Percentiles rank a stretch among this genome's conserved stretches.
phyloP scores from a whole-genome alignment of 768 basidiomycete genomes.

The Psilocybe subaeruginosa region DNA sequence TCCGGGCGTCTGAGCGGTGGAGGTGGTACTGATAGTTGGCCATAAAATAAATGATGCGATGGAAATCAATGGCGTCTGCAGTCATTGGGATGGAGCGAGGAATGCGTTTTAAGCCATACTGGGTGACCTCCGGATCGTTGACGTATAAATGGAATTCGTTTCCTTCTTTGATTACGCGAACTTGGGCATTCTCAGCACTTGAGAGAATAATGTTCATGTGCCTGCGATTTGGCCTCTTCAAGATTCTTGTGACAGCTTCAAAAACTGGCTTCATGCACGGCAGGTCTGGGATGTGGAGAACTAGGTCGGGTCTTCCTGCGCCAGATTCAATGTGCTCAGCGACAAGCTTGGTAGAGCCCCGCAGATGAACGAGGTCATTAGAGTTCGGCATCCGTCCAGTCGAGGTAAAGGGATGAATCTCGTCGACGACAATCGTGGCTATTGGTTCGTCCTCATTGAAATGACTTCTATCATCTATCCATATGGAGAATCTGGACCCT shows the following conservation, averaged over 20 bases:
- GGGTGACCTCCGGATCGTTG: neutral
- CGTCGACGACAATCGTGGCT: too few species aligned
- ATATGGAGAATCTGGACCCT: neutral
- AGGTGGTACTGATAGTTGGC: too few species aligned
- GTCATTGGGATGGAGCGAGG: neutral
- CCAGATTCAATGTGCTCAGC: too few species aligned
- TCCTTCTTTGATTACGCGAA: neutral
- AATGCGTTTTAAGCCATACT: neutral
- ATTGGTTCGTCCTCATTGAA: too few species aligned
- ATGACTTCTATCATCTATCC: neutral
- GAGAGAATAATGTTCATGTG: constrained; percentile 1
- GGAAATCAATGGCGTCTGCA: neutral
- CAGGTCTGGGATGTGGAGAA: neutral
- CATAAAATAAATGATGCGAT: neutral
- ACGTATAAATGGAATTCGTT: too few species aligned
- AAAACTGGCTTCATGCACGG: neutral
- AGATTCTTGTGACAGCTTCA: neutral
- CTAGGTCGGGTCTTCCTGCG: neutral
- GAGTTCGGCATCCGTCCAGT: too few species aligned
- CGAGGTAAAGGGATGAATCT: too few species aligned
- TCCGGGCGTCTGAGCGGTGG: too few species aligned
- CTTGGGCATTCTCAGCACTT: neutral
- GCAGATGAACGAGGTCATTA: too few species aligned
- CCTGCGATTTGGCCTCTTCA: neutral
- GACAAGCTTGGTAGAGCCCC: too few species aligned